These are phyloP conservation scores for Athelia sp. DNA, from an alignment of 1,284 basidiomycete genomes.

Conservation along the genomic window DNA sequence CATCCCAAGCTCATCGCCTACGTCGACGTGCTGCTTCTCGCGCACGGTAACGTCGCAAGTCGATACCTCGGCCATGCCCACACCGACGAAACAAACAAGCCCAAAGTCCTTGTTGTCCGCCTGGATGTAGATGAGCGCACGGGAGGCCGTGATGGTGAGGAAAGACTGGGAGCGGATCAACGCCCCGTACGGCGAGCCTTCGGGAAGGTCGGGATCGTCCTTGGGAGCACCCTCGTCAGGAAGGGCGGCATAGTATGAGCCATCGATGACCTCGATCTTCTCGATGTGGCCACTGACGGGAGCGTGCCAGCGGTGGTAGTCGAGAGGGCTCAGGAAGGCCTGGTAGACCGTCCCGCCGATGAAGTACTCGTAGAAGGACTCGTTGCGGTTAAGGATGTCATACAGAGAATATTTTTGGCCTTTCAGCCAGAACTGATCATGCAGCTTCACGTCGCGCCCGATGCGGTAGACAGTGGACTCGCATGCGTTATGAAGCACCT, in stretches of 20 bases:
- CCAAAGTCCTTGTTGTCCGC: constrained; percentile 31
- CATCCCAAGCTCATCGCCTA: constrained; percentile 11
- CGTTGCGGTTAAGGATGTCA: no score
- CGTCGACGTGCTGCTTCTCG: constrained; percentile 11
- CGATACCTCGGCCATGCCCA: constrained; percentile 37
- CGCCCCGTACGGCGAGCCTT: background rate
- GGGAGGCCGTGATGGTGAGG: constrained; percentile 23
- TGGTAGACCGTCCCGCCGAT: constrained; percentile 36
- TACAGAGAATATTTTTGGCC: constrained; percentile 17
- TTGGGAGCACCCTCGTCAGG: background rate
- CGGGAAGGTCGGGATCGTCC: background rate
- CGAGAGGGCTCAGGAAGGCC: constrained; percentile 31
- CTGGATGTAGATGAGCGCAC: constrained; percentile 33
- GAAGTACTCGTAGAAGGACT: constrained; percentile 10
- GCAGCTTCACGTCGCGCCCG: constrained; percentile 22
- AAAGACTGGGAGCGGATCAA: constrained; percentile 19
- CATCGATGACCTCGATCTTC: constrained; percentile 26
- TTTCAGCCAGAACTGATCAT: constrained; percentile 44
- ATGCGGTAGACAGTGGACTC: constrained; percentile 39
- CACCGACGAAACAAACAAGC: constrained; percentile 28
- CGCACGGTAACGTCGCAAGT: constrained; percentile 24
- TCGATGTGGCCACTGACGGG: constrained; percentile 33
- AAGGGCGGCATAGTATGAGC: constrained; percentile 29
- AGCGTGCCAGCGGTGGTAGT: constrained; percentile 34
- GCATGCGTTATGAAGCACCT: constrained; percentile 24